phyloP scores from a whole-genome alignment of 805 yeast species.

The Hemisphaericaspora nanyangensis region DNA sequence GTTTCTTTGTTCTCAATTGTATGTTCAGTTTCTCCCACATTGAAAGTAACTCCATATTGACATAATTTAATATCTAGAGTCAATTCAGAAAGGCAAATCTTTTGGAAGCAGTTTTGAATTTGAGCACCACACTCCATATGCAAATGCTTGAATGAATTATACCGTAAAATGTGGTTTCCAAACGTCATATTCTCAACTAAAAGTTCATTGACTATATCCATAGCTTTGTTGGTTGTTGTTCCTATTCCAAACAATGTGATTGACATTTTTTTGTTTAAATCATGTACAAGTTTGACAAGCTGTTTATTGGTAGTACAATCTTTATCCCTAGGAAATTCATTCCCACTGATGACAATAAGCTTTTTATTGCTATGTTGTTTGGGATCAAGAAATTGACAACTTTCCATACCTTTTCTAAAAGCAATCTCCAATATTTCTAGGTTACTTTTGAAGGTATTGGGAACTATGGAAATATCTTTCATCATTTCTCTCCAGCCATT shows the following conservation, averaged over 20 bases:
- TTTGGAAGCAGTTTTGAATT: constrained; percentile 12
- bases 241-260: constrained; percentile 24
- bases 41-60: constrained; percentile 13
- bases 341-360: constrained; percentile 14
- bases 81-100: constrained; percentile 20
- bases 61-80: constrained; percentile 15
- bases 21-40: no score
- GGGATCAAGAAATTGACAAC: constrained; percentile 25
- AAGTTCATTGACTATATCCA: constrained; percentile 10
- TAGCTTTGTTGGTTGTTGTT: constrained; percentile 13
- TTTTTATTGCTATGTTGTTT: constrained; percentile 7
- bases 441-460: constrained; percentile 8
- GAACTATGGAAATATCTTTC: constrained; percentile 27
- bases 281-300: neutral
- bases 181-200: constrained; percentile 6
- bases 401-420: constrained; percentile 24
- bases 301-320: neutral
- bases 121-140: no score
- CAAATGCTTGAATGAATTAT: constrained; percentile 14
- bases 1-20: no score
- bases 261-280: constrained; percentile 16
- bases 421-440: constrained; percentile 21
- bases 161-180: constrained; percentile 18
- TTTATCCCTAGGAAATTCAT: constrained; percentile 6
- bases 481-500: constrained; percentile 46